These are phyloP conservation scores for Aureobasidium sp. DNA, from an alignment of 2,329 filamentous ascomycete species.

Conservation along the genomic window DNA sequence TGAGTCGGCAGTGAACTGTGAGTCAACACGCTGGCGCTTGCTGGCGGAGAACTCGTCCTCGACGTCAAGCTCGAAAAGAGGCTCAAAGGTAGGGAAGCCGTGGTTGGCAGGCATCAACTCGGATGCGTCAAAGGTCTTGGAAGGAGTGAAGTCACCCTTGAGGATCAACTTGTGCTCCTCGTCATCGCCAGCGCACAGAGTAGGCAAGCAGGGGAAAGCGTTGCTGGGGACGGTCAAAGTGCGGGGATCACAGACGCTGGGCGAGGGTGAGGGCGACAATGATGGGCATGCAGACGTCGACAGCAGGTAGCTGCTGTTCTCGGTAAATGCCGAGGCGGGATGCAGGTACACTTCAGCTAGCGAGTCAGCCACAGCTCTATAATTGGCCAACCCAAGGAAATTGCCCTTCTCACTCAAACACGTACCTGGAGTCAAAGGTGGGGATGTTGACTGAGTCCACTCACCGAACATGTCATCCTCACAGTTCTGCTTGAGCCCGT, in stretches of 20 bases:
- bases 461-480: conserved; percentile 66
- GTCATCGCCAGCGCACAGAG: conserved; percentile 52
- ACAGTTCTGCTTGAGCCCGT: conserved; percentile 62
- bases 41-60: conserved; percentile 70
- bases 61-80: conserved; percentile 83
- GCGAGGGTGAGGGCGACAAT: conserved; percentile 78
- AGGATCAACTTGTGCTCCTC: conserved; percentile 37
- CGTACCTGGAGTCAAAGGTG: conserved; percentile 87
- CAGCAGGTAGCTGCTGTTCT: conserved; percentile 57
- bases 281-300: conserved; percentile 71
- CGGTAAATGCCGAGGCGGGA: conserved; percentile 54
- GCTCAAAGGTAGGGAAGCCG: conserved; percentile 68
- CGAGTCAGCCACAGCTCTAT: conserved; percentile 16
- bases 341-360: conserved; percentile 54
- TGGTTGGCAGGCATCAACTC: conserved; percentile 41
- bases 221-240: conserved; percentile 66
- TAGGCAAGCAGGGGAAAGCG: conserved; percentile 56
- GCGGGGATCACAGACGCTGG: conserved; percentile 74
- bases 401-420: conserved; percentile 12
- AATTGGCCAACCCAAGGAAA: conserved; percentile 6
- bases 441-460: conserved; percentile 71
- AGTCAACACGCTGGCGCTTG: conserved; percentile 67
- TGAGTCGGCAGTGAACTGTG: conserved; percentile 56
- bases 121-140: conserved; percentile 24
- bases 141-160: conserved; percentile 35